These are phyloP conservation scores for Fusarium sp. DNA, from an alignment of 2,329 filamentous ascomycete genomes.

Conservation along the genomic window DNA sequence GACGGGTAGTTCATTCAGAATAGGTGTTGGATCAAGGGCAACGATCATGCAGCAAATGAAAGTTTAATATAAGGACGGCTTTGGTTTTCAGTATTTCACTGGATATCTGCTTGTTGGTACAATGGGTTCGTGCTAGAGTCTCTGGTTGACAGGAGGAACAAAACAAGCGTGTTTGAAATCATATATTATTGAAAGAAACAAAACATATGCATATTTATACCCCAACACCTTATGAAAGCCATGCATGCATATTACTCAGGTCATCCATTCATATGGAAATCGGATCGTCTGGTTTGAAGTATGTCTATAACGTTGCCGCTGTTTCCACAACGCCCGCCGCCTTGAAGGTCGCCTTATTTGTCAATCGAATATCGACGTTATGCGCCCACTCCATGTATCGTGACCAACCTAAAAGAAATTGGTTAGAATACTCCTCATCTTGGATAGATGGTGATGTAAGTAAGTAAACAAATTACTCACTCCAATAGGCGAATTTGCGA, in stretches of 20 bases:
- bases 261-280: background rate
- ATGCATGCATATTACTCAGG: constrained; percentile 19
- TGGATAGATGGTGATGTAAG: background rate
- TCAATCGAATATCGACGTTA: constrained; percentile 73
- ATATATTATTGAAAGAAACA: constrained; percentile 26
- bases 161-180: background rate
- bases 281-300: background rate
- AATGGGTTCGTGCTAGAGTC: background rate
- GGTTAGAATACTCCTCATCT: constrained; percentile 19
- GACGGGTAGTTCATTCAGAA: constrained; percentile 3
- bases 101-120: background rate
- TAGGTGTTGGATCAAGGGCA: constrained; percentile 13
- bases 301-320: constrained; percentile 59
- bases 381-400: constrained; percentile 96
- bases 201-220: constrained; percentile 12
- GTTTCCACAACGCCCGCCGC: constrained; percentile 70
- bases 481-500: constrained; percentile 94
- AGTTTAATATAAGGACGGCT: background rate
- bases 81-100: background rate
- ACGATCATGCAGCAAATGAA: constrained; percentile 33
- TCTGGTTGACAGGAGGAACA: background rate
- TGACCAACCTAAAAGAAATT: constrained; percentile 74
- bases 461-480: constrained; percentile 59
- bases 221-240: constrained; percentile 36
- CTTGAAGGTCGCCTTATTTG: constrained; percentile 70